Evolutionary conservation across 306 rosid genomes (phyloP).

Genomic region (Amphicarpaea edgeworthii): DNA sequence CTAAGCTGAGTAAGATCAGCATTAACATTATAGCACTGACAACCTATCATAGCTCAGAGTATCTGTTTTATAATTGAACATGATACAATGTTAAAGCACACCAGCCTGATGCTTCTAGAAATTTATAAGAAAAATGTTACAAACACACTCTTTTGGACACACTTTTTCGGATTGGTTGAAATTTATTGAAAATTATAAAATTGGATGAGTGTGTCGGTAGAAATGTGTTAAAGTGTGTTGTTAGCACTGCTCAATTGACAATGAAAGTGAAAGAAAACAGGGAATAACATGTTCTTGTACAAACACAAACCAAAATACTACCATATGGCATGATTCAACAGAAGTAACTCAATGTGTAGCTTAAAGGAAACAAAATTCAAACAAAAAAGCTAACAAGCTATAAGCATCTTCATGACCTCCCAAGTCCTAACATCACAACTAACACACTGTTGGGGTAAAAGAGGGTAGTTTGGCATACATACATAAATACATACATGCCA

Average conservation of each 20-base stretch:
- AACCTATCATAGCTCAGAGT: not conserved
- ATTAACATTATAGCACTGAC: slow-evolving; percentile 4
- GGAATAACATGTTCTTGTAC: not conserved
- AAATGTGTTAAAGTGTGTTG: too few relatives aligned
- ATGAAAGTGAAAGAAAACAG: slow-evolving; percentile 9
- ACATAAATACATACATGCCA: too few relatives aligned
- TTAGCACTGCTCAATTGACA: too few relatives aligned
- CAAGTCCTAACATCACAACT: not conserved
- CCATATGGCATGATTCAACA: not conserved
- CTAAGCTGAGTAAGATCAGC: slow-evolving; percentile 14
- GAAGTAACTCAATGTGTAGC: not conserved
- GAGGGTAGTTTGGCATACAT: not conserved
- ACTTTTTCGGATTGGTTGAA: too few relatives aligned
- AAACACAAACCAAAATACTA: slow-evolving; percentile 19
- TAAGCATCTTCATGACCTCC: not conserved
- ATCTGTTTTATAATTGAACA: not conserved
- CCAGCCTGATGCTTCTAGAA: slow-evolving; percentile 5
- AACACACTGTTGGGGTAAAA: not conserved
- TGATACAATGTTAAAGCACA: slow-evolving; percentile 25
- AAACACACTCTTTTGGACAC: too few relatives aligned
- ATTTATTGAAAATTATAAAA: too few relatives aligned
- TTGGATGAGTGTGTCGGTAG: too few relatives aligned
- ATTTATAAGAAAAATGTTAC: too few relatives aligned
- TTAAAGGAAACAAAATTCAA: slow-evolving; percentile 10
- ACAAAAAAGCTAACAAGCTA: not conserved